Conservation (phyloP, 495 filamentous ascomycete genomes). For the Chaetomium fimeti region DNA sequence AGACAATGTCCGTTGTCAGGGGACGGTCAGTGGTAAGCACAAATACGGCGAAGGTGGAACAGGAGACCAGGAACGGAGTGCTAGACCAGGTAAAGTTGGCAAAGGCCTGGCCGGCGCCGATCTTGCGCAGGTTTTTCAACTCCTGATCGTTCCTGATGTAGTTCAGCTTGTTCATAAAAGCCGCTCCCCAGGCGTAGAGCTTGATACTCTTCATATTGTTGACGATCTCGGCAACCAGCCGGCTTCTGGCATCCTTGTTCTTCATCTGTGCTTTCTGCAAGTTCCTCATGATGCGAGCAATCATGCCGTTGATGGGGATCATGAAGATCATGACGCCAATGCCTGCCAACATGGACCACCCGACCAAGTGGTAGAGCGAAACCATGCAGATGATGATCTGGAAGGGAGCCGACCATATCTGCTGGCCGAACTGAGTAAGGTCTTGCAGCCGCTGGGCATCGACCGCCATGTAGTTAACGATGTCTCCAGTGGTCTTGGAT, state of each 20-base stretch:
- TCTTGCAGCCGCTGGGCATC: conserved; percentile 95
- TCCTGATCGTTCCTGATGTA: conserved; percentile 94
- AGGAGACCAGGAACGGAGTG: conserved; percentile 98
- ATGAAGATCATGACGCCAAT: conserved; percentile 94
- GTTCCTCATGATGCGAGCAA: conserved; percentile 89
- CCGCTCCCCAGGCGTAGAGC: conserved; percentile 93
- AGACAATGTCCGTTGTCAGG: conserved; percentile 91
- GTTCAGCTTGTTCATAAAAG: conserved; percentile 96
- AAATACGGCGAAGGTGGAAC: conserved; percentile 93
- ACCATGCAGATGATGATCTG: conserved; percentile 95
- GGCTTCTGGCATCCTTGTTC: conserved; percentile 93
- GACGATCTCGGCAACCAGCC: conserved; percentile 94
- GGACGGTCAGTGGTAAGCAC: conserved; percentile 77
- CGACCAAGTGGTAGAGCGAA: conserved; percentile 91
- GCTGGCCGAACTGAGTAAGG: conserved; percentile 90
- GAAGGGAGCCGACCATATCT: conserved; percentile 94
- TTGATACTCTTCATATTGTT: conserved; percentile 99
- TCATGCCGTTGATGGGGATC: conserved; percentile 94
- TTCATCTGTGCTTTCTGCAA: conserved; percentile 97
- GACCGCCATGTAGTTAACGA: conserved; percentile 98
- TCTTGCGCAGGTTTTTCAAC: conserved; percentile 90
- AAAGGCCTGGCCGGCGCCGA: conserved; percentile 87
- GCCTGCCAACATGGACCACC: conserved; percentile 93
- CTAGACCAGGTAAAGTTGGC: conserved; percentile 99
- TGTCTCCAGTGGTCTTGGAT: conserved; percentile 93